phyloP scores from a whole-genome alignment of 805 yeast species.

The Kluyveromyces lactis region DNA sequence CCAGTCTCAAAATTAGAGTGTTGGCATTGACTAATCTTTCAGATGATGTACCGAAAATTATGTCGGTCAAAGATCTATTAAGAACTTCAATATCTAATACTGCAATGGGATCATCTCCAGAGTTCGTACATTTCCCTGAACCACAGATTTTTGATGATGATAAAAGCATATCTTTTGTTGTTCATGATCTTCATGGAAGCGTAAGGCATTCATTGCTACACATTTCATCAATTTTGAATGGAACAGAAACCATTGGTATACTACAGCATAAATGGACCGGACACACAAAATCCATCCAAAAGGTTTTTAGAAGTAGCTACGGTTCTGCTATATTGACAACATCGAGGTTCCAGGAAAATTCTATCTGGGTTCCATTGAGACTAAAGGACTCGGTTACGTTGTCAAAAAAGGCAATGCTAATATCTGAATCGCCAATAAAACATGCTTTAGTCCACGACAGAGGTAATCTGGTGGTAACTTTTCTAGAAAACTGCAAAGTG shows the following conservation, averaged over 20 bases:
- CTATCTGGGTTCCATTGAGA: conserved; percentile 46
- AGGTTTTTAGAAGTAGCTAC: conserved; percentile 55
- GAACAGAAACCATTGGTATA: conserved; percentile 13
- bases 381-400: conserved; percentile 29
- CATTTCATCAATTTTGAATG: conserved; percentile 16
- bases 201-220: conserved; percentile 29
- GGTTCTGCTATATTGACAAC: conserved; percentile 54
- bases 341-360: conserved; percentile 48
- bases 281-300: conserved; percentile 71
- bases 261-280: conserved; percentile 66
- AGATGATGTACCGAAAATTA: conserved; percentile 46
- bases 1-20: conserved; percentile 34
- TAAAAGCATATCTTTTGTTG: conserved; percentile 30
- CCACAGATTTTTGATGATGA: conserved; percentile 20
- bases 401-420: conserved; percentile 32
- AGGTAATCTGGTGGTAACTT: conserved; percentile 39
- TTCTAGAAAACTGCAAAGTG: conserved; percentile 35
- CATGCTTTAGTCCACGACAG: conserved; percentile 42
- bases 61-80: conserved; percentile 34
- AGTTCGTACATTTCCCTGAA: conserved; percentile 31
- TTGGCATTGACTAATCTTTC: conserved; percentile 45
- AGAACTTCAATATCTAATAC: conserved; percentile 17
- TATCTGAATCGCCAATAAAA: conserved; percentile 40
- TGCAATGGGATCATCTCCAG: conserved; percentile 27
- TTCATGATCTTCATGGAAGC: conserved; percentile 39